These are phyloP conservation scores for Talaromyces adpressus DNA, from an alignment of 495 filamentous ascomycete genomes.

Conservation along the genomic window DNA sequence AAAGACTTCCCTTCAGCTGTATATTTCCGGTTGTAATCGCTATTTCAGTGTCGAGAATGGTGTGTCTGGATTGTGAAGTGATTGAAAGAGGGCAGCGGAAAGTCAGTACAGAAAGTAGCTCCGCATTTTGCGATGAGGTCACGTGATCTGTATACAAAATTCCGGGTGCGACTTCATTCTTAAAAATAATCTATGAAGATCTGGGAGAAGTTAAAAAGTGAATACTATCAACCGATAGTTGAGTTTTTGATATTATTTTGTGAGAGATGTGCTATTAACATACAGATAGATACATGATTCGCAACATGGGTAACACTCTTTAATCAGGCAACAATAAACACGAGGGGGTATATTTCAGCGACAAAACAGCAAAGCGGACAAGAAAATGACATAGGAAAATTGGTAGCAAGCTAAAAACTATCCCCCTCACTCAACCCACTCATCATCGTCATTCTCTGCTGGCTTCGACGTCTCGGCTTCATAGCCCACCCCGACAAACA, in stretches of 20 bases:
- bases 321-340: background rate
- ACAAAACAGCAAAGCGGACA: background rate
- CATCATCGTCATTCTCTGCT: slow-evolving; percentile 10
- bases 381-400: background rate
- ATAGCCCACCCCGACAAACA: slow-evolving; percentile 81
- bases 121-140: background rate
- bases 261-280: background rate
- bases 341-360: background rate
- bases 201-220: too few relatives aligned
- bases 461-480: slow-evolving; percentile 54
- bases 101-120: background rate
- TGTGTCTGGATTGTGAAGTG: background rate
- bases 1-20: background rate
- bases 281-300: background rate
- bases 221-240: background rate
- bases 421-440: background rate
- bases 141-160: background rate
- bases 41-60: background rate
- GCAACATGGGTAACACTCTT: background rate
- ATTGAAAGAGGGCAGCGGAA: background rate
- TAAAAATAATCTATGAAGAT: too few relatives aligned
- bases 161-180: background rate
- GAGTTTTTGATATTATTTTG: background rate
- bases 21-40: background rate
- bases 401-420: background rate